phyloP scores from a whole-genome alignment of 164 flowering plant genomes.

The Vitis amurensis region DNA sequence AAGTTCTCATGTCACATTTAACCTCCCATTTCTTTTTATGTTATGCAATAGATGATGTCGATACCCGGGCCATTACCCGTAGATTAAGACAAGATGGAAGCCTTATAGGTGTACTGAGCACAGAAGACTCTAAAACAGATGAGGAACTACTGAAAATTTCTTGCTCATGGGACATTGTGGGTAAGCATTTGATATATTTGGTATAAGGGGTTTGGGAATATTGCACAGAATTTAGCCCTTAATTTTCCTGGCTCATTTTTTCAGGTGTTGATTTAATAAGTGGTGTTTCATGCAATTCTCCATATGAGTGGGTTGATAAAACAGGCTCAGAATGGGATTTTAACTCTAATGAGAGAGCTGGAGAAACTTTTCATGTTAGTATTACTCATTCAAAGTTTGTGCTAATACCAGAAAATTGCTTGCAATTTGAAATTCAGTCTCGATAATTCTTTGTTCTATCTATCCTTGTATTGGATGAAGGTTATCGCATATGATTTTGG shows the following conservation, averaged over 20 bases:
- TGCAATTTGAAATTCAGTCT: background rate
- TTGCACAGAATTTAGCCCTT: background rate
- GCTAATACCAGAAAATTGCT: background rate
- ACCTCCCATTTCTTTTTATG: constrained; percentile 9
- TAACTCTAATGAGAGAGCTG: constrained; percentile 30
- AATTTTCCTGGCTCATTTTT: constrained; percentile 9
- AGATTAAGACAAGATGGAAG: constrained; percentile 86
- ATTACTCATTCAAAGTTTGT: background rate
- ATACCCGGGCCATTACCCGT: constrained; percentile 91
- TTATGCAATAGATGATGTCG: constrained; percentile 76
- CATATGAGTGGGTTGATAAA: constrained; percentile 77
- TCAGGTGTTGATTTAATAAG: constrained; percentile 85
- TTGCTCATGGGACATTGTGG: constrained; percentile 78
- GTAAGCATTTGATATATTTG: constrained; percentile 31
- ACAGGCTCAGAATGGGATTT: constrained; percentile 72
- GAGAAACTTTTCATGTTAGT: constrained; percentile 54
- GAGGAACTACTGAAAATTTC: constrained; percentile 74
- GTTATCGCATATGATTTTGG: constrained; percentile 93
- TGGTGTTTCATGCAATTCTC: constrained; percentile 66
- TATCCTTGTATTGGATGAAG: constrained; percentile 32
- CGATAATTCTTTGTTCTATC: background rate
- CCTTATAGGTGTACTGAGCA: constrained; percentile 79
- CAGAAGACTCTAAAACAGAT: constrained; percentile 63
- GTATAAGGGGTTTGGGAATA: background rate
- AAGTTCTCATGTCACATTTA: background rate